Base-by-base conservation (phyloP, 371 early-diverging fungal genomes). In the Rhizopus sp. region DNA sequence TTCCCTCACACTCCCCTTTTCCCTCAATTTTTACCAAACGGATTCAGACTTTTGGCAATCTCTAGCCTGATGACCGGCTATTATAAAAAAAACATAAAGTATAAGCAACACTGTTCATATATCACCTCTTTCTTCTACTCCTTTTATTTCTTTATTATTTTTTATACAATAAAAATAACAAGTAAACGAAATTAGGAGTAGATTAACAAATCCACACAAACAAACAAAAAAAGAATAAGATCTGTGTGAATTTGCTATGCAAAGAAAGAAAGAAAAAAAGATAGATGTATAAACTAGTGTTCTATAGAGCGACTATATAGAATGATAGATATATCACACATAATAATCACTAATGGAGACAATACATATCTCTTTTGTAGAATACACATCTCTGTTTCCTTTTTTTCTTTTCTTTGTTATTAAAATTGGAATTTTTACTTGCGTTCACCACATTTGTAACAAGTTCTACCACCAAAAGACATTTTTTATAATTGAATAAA, bases 11-110 rank as follows among this genome's bases (percentile, higher is more conserved):
- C n/a, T 34, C 38, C 39, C n/a, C 32, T n/a, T 46, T 13, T 46
- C 16, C 7, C 12, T 39, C n/a, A 37, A 46, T 32, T 13, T 80
- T 79, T 75, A 84, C 84, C 85, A 85, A 60, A 82, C 80, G 54
- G 80, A 75, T 46, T 75, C 78, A 57, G 81, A 51, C 56, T 75
- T 72, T 55, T 63, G 51, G 70, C 87, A 87, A 42, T 84, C 85
- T 60, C 73, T 76, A 39, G 87, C 85, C 73, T 82, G 82, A 59
- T 87, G 87, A 64, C 84, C 87, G 62, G 71, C 86, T 86, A 66
- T 69, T 57, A 12, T 57, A 42, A 52, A 34, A 45, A n/a, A 39
- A 54, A 61, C 44, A 60, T 6, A 57, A 16, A 29, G 53, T 29
- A 46, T 60, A 47, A 59, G 58, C 33, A 64, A 33, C 31, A 59